Evolutionary conservation across 2,329 filamentous ascomycete genomes (phyloP).

Genomic region (Endoconidiophora polonica): DNA sequence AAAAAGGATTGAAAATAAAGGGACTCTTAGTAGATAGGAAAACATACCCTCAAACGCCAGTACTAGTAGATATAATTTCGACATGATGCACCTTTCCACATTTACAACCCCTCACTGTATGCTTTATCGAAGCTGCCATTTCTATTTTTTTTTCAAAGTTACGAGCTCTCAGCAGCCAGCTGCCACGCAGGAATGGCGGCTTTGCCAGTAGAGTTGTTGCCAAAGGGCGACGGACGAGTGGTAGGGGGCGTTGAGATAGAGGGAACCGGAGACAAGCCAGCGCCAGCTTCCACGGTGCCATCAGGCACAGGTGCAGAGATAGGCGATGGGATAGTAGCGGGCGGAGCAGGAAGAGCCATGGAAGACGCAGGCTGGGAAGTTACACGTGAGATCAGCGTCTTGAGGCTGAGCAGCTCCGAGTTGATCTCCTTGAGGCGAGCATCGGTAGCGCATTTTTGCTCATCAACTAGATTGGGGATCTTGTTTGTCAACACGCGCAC

Average conservation of each 20-base stretch:
- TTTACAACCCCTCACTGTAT: not conserved
- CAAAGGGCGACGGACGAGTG: slow-evolving; percentile 9
- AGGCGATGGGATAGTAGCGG: not conserved
- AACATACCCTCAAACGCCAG: not conserved
- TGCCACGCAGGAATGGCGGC: slow-evolving; percentile 70
- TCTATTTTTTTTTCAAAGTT: not conserved
- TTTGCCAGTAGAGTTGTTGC: slow-evolving; percentile 26
- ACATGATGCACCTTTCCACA: not conserved
- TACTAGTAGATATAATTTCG: not conserved
- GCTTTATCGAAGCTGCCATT: not conserved
- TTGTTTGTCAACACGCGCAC: slow-evolving; percentile 65
- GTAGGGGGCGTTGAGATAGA: not conserved
- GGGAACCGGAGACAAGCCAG: not conserved
- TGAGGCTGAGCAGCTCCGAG: slow-evolving; percentile 77
- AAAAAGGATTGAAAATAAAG: not conserved
- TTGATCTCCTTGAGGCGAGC: slow-evolving; percentile 69
- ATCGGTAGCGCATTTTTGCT: slow-evolving; percentile 73
- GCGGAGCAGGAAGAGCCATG: slow-evolving; percentile 12
- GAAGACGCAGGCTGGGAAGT: slow-evolving; percentile 21
- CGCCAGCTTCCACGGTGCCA: not conserved
- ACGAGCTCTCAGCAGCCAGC: slow-evolving; percentile 31
- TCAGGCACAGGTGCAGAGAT: not conserved
- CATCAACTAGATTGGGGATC: slow-evolving; percentile 76
- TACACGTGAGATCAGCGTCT: slow-evolving; percentile 60
- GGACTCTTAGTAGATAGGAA: not conserved